These are phyloP conservation scores for Cajanus cajan DNA, from an alignment of 306 rosid species.

Conservation along the genomic window DNA sequence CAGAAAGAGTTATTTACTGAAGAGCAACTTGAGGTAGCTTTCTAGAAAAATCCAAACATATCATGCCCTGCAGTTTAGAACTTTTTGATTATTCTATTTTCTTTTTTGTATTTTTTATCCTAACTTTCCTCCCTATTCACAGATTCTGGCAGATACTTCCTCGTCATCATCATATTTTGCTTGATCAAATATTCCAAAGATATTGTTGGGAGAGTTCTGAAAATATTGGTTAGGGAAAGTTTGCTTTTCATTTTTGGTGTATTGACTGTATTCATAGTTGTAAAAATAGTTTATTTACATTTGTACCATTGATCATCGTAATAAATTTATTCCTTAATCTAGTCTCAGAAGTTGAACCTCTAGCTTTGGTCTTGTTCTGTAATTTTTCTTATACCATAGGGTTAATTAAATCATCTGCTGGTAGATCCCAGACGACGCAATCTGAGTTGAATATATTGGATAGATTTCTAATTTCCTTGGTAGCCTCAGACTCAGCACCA, in stretches of 20 bases:
- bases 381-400: slow-evolving; percentile 54
- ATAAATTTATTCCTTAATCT: slow-evolving; percentile 45
- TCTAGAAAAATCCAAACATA: slow-evolving; percentile 5
- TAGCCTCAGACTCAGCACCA: slow-evolving; percentile 55
- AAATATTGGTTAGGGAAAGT: slow-evolving; percentile 37
- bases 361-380: slow-evolving; percentile 30
- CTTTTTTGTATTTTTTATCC: not conserved
- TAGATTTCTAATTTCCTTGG: slow-evolving; percentile 63
- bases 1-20: slow-evolving; percentile 88
- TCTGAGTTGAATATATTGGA: slow-evolving; percentile 74
- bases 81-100: not conserved
- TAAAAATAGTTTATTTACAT: slow-evolving; percentile 70
- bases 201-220: slow-evolving; percentile 42
- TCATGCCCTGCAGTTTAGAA: not conserved
- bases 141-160: slow-evolving; percentile 97
- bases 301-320: slow-evolving; percentile 41
- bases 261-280: slow-evolving; percentile 32
- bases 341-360: slow-evolving; percentile 31
- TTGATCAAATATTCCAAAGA: slow-evolving; percentile 51
- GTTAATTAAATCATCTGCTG: slow-evolving; percentile 75
- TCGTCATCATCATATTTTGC: slow-evolving; percentile 97
- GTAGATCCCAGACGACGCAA: slow-evolving; percentile 85
- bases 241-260: slow-evolving; percentile 33
- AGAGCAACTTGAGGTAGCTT: slow-evolving; percentile 92
- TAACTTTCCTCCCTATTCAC: slow-evolving; percentile 30